Evolutionary conservation across 1,139 yeast genomes (phyloP), one percentile per base, ranked within the genome.

Genomic region (Pichia sp.): DNA sequence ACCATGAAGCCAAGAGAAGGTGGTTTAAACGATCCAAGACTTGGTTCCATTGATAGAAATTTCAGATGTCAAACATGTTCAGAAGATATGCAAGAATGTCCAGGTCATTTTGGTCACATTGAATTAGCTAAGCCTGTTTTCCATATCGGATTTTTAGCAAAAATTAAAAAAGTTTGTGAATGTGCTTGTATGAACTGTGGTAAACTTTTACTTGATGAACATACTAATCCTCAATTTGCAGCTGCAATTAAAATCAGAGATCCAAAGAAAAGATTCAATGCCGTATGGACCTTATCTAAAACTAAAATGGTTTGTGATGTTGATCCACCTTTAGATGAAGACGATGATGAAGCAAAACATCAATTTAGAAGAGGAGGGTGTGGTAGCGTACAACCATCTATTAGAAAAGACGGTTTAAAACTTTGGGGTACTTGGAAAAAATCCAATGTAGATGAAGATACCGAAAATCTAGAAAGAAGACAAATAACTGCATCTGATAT

Each of bases 131-230:
- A 89, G 62, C 98, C 99, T 10, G 98, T 93, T 25, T 91, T 93
- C 65, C 98, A 93, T 65, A 87, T 93, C 62, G 98, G 95, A 35
- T 91, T 87, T 63, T 80, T 91, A 56, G 79, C 94, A 41, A 89
- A 87, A 61, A 89, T 93, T 59, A 93, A 91, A 61, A 93, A 93
- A 63, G 87, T 87, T 31, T 84, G 95, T 64, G 98, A 93, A 64
- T 84, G 93, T 65, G 91, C 91, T 33, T 93, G 99, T 70, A 88
- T 89, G 86, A 96, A 93, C 66, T 93, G 99, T 71, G 98, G 98
- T 59, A 91, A 89, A 63, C 64, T 91, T 46, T 71, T 89, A 53
- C 69, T 89, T 37, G 98, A 93, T 63, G 96, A 88, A 63, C 50
- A 54, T 33, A 68, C 82, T 30, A 80, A 88, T 61, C 88, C 85